Evolutionary conservation across 2,329 filamentous ascomycete species (phyloP).

Genomic region (Verticillium nubilum): DNA sequence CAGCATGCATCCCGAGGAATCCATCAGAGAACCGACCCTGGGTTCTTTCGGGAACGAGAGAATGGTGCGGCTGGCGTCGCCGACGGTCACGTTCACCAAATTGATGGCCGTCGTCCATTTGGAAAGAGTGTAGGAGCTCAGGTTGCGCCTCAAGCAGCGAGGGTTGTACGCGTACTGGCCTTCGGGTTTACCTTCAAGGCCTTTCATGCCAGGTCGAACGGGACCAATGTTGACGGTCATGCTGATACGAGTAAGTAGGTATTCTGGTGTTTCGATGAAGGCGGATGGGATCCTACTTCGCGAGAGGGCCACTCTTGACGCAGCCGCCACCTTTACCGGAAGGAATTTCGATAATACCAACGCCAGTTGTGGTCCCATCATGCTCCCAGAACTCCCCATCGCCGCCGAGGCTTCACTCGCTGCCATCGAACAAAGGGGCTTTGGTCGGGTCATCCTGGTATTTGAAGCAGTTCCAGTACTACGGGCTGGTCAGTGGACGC

Average conservation of each 20-base stretch:
- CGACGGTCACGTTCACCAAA: conserved; percentile 17
- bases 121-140: conserved; percentile 5
- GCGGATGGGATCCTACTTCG: conserved; percentile 1
- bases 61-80: conserved; percentile 11
- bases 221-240: conserved; percentile 23
- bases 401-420: conserved; percentile 29
- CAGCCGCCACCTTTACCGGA: conserved; percentile 28
- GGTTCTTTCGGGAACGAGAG: conserved; percentile 20
- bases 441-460: conserved; percentile 20
- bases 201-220: conserved; percentile 13
- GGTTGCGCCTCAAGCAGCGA: conserved; percentile 24
- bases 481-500: background rate
- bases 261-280: no score
- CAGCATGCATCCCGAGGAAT: conserved; percentile 20
- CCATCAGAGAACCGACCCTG: conserved; percentile 21
- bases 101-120: conserved; percentile 15
- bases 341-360: conserved; percentile 22
- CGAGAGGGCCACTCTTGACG: conserved; percentile 25
- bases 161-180: conserved; percentile 17
- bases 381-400: conserved; percentile 26
- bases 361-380: conserved; percentile 13
- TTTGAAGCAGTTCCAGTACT: conserved; percentile 31
- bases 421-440: conserved; percentile 34
- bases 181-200: background rate
- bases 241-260: conserved; percentile 2